phyloP scores from a whole-genome alignment of 2,329 filamentous ascomycete genomes.

The Penicillium sclerotigenum region DNA sequence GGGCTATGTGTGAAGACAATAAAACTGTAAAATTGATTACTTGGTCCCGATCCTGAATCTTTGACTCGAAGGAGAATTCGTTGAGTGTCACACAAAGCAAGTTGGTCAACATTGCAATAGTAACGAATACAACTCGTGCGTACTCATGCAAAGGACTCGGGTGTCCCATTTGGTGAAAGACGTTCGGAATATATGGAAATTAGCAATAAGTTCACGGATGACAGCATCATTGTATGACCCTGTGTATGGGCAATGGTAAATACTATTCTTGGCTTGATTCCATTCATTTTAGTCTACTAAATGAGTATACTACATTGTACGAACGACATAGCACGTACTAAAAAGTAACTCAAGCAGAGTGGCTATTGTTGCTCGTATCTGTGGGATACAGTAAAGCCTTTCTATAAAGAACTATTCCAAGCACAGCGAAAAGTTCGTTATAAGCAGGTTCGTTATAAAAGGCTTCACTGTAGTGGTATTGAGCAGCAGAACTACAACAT shows the following conservation, averaged over 20 bases:
- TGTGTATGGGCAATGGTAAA: neutral
- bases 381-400: neutral
- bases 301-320: no score
- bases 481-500: no score
- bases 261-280: neutral
- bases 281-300: neutral
- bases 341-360: no score
- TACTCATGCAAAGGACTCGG: neutral
- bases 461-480: no score
- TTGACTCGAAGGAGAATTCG: conserved; percentile 6
- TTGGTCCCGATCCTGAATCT: neutral
- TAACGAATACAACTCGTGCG: conserved; percentile 10
- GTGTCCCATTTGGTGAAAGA: neutral
- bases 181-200: neutral
- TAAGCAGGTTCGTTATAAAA: no score
- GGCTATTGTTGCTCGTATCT: neutral
- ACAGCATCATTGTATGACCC: conserved; percentile 5
- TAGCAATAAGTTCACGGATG: neutral
- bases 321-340: no score
- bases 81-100: conserved; percentile 18
- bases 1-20: neutral
- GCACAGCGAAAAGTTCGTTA: no score
- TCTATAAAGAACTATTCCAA: no score
- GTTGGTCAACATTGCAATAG: conserved; percentile 21
- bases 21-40: neutral